Evolutionary conservation across 2,329 filamentous ascomycete species (phyloP).

Genomic region (Apiospora arundinis): DNA sequence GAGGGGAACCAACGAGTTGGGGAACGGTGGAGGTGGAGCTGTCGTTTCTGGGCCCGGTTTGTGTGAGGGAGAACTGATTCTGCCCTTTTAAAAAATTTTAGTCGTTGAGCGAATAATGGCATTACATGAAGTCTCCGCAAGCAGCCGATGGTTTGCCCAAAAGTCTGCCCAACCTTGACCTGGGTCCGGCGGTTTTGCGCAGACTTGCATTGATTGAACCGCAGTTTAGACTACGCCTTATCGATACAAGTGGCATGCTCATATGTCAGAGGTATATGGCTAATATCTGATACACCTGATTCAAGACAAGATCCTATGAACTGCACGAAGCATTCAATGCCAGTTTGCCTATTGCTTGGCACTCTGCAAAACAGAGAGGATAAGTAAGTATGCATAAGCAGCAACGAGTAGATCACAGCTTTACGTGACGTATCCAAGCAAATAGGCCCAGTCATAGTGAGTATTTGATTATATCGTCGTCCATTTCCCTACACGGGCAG

Average conservation of each 20-base stretch:
- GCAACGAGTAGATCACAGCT: neutral
- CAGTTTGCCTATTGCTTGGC: too few relatives aligned
- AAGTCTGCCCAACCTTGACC: slow-evolving; percentile 10
- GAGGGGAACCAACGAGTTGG: neutral
- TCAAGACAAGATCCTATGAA: too few relatives aligned
- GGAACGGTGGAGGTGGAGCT: slow-evolving; percentile 3
- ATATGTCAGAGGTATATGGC: neutral
- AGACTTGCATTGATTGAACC: slow-evolving; percentile 1
- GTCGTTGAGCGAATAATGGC: slow-evolving; percentile 18
- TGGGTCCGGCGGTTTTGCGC: neutral
- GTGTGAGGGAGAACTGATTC: slow-evolving; percentile 7
- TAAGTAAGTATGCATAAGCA: neutral
- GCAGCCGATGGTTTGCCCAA: slow-evolving; percentile 14
- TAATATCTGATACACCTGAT: too few relatives aligned
- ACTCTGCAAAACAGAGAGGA: too few relatives aligned
- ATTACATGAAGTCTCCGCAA: slow-evolving; percentile 1
- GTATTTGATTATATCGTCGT: neutral
- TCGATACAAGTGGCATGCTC: neutral
- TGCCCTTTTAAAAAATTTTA: slow-evolving; percentile 14
- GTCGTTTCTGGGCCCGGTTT: slow-evolving; percentile 1
- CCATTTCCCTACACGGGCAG: too few relatives aligned
- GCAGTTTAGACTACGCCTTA: slow-evolving; percentile 11
- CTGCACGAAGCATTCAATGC: neutral
- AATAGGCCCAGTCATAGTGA: neutral
- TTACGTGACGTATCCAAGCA: neutral